A percentile compares a stretch with the other conserved stretches of the same genome.
These are phyloP conservation scores for Casuarina cunninghamiana DNA, from an alignment of 306 rosid genomes.

Conservation along the genomic window DNA sequence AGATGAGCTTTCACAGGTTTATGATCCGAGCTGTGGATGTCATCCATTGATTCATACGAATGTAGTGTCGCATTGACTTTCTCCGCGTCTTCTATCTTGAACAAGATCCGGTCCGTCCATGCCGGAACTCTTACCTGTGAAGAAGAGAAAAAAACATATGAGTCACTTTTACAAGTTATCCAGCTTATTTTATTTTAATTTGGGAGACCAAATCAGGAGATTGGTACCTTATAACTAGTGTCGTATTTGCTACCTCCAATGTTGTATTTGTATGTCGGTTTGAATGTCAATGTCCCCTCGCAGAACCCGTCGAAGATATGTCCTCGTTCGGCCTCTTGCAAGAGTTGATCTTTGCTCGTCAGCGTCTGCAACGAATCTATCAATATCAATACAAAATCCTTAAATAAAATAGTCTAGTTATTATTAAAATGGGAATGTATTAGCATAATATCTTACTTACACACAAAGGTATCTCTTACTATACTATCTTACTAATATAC, in stretches of 20 bases:
- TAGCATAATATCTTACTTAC: too few species aligned
- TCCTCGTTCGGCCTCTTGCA: slow-evolving; percentile 72
- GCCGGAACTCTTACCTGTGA: slow-evolving; percentile 68
- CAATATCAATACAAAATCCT: not conserved
- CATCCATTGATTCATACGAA: slow-evolving; percentile 57
- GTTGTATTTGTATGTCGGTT: slow-evolving; percentile 77
- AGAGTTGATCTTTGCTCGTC: slow-evolving; percentile 56
- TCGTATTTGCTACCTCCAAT: slow-evolving; percentile 71
- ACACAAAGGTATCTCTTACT: too few species aligned
- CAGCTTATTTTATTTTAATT: not conserved
- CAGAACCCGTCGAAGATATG: slow-evolving; percentile 68
- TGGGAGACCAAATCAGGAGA: not conserved
- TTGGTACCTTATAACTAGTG: slow-evolving; percentile 64
- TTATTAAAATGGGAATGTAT: too few species aligned
- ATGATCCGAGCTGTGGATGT: slow-evolving; percentile 64
- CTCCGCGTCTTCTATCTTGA: slow-evolving; percentile 45
- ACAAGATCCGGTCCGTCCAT: slow-evolving; percentile 73
- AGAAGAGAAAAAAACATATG: not conserved
- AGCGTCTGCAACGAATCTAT: slow-evolving; percentile 35
- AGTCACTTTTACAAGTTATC: not conserved
- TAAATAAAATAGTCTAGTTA: too few species aligned
- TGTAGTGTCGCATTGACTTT: slow-evolving; percentile 46
- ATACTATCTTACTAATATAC: too few species aligned
- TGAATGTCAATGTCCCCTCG: slow-evolving; percentile 75
- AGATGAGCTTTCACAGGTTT: slow-evolving; percentile 73